Percentiles rank a stretch among this genome's conserved stretches.
phyloP scores from a whole-genome alignment of 208 protist genomes.

The Phytomonas sp. region DNA sequence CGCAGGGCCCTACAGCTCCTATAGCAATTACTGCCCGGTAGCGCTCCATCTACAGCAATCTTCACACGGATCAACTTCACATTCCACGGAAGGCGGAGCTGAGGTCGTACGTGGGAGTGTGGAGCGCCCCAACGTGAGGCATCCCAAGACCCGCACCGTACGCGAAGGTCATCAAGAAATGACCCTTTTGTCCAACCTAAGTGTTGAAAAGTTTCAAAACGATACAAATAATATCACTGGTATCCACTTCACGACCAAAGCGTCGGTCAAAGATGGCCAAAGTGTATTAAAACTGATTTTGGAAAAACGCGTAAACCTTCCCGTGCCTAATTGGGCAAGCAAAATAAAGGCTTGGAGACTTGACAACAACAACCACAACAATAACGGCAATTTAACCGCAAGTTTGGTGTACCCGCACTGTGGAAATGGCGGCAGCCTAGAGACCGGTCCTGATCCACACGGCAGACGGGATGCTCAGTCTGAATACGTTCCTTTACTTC shows the following conservation, averaged over 20 bases:
- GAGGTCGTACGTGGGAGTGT: neutral
- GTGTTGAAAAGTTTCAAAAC: neutral
- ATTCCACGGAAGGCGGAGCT: neutral
- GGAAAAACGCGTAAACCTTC: neutral
- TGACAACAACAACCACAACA: neutral
- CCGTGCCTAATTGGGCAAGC: neutral
- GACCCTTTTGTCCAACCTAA: neutral
- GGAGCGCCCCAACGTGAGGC: neutral
- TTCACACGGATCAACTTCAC: neutral
- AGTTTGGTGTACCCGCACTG: neutral
- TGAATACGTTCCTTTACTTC: neutral
- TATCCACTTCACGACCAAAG: neutral
- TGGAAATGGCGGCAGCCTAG: neutral
- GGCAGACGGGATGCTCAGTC: neutral
- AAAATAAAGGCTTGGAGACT: neutral
- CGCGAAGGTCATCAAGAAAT: neutral
- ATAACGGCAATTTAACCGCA: neutral
- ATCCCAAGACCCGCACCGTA: neutral
- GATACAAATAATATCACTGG: neutral
- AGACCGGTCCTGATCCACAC: neutral
- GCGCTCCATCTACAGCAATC: neutral
- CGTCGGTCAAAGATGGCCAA: neutral
- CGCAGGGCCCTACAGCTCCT: neutral
- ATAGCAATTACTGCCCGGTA: neutral
- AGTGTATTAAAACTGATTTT: neutral